Percentiles rank a stretch among this genome's conserved stretches.
Evolutionary conservation across 2,329 filamentous ascomycete species (phyloP).

Genomic region (Calonectria pauciramosa): DNA sequence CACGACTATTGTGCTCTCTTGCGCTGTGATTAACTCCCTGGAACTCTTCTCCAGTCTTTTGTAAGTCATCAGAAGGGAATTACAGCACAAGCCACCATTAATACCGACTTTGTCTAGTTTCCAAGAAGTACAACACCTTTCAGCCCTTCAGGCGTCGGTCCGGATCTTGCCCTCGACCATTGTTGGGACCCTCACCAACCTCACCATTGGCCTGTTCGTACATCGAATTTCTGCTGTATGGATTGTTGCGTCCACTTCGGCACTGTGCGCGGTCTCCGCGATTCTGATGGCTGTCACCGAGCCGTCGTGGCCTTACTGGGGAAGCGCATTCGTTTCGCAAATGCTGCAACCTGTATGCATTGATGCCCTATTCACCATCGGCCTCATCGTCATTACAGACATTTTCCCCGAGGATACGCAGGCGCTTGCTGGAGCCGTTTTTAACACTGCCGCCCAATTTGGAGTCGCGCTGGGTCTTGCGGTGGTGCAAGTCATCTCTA

Average conservation of each 20-base stretch:
- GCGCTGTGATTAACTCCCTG: conserved; percentile 58
- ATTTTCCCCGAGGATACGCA: conserved; percentile 68
- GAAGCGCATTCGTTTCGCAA: conserved; percentile 58
- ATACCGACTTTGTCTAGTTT: conserved; percentile 51
- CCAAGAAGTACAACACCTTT: conserved; percentile 62
- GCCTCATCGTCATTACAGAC: conserved; percentile 66
- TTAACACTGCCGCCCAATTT: conserved; percentile 71
- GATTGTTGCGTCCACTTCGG: conserved; percentile 55
- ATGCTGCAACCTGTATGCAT: conserved; percentile 53
- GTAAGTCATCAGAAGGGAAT: conserved; percentile 45
- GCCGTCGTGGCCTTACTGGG: conserved; percentile 66
- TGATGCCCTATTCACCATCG: conserved; percentile 67
- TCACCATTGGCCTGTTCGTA: conserved; percentile 60
- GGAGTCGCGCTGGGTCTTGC: conserved; percentile 68
- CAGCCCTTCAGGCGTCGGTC: conserved; percentile 60
- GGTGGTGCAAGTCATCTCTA: conserved; percentile 59
- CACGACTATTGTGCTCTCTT: conserved; percentile 61
- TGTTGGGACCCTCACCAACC: conserved; percentile 58
- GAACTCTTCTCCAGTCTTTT: conserved; percentile 63
- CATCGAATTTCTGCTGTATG: conserved; percentile 56
- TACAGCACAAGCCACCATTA: not conserved
- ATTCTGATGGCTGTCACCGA: conserved; percentile 68
- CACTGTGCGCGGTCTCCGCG: conserved; percentile 60
- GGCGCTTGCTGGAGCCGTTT: conserved; percentile 71
- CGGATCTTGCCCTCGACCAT: conserved; percentile 61